Evolutionary conservation across 1,284 basidiomycete genomes (phyloP).

Genomic region (Pyrrhoderma lamaoense): DNA sequence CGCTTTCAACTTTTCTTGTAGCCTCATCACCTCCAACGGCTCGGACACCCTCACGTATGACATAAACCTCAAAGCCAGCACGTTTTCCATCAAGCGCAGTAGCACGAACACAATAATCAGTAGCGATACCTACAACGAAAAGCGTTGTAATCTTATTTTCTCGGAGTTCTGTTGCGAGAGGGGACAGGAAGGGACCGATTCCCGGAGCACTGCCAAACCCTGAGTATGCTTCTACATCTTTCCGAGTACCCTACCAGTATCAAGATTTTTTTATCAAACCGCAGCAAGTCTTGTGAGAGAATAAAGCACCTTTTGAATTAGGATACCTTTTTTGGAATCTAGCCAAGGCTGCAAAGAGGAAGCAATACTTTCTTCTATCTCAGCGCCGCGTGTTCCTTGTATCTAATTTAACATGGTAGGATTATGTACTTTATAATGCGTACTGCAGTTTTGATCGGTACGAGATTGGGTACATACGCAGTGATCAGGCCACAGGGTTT

Average conservation of each 20-base stretch:
- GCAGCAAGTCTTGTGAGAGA: too few relatives aligned
- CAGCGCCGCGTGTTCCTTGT: conserved; percentile 12
- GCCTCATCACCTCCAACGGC: conserved; percentile 15
- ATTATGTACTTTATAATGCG: not conserved
- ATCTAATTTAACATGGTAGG: conserved; percentile 2
- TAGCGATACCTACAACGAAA: conserved; percentile 19
- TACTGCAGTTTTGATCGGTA: not conserved
- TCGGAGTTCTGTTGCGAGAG: conserved; percentile 8
- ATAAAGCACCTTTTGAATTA: conserved; percentile 16
- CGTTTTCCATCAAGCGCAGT: conserved; percentile 14
- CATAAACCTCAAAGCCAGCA: conserved; percentile 10
- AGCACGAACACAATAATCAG: conserved; percentile 20
- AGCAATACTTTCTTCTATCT: conserved; percentile 16
- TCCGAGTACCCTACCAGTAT: conserved; percentile 11
- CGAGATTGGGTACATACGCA: conserved; percentile 14
- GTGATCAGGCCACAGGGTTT: conserved; percentile 21
- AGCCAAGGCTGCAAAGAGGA: conserved; percentile 12
- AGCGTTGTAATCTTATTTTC: conserved; percentile 9
- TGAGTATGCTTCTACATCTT: conserved; percentile 17
- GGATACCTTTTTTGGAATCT: conserved; percentile 4
- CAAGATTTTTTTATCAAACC: not conserved
- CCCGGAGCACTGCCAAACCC: conserved; percentile 13
- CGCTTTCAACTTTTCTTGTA: not conserved
- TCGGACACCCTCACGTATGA: conserved; percentile 14
- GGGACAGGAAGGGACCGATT: not conserved